Evolutionary conservation across 164 flowering plant genomes (phyloP), one percentile per base, ranked within the genome.

Genomic region (Liquidambar formosana): DNA sequence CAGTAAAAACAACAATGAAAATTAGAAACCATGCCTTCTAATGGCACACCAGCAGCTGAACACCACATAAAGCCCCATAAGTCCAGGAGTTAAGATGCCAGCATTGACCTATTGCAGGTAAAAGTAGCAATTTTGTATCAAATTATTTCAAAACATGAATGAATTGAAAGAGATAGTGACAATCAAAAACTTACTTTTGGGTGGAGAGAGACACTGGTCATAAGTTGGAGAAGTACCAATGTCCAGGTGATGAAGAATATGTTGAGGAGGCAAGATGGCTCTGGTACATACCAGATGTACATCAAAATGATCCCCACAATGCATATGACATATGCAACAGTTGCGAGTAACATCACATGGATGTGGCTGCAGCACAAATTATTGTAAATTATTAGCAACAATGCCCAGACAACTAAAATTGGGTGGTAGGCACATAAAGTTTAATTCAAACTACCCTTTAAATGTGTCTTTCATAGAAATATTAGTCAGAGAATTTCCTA

Each of bases 1-100:
- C 64, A 57, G 14, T 8, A 59, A 26, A 59, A 14, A 8, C 12
- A 59, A 5, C 23, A 52, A 57, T 13, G 63, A 65, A 41, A 63
- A 23, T 22, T 18, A 28, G 67, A 57, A 62, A 54, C 5, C 63
- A 26, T 84, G 71, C 98, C 98, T 93, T 78, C 98, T 75, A 63
- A 91, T 84, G 63, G 96, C 98, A 76, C 91, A 88, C 98, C 98
- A 93, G 77, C 98, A 93, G 46, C 88, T 78, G 79, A 88, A 93
- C 13, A 93, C 91, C 2, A 91, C 73, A 79, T 93, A 93, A 57
- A 93, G 88, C 67, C 98, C 97, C 98, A 91, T 91, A 26, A 93
- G 79, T 16, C 94, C 97, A 22, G 98, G 98, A 67, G 87, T 78
- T 75, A 93, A 74, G 71, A 84, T 75, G 25, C 98, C 94, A 64